Evolutionary conservation across 2,329 filamentous ascomycete genomes (phyloP), one percentile per base, ranked within the genome.

Genomic region (Xylariaceae sp.): DNA sequence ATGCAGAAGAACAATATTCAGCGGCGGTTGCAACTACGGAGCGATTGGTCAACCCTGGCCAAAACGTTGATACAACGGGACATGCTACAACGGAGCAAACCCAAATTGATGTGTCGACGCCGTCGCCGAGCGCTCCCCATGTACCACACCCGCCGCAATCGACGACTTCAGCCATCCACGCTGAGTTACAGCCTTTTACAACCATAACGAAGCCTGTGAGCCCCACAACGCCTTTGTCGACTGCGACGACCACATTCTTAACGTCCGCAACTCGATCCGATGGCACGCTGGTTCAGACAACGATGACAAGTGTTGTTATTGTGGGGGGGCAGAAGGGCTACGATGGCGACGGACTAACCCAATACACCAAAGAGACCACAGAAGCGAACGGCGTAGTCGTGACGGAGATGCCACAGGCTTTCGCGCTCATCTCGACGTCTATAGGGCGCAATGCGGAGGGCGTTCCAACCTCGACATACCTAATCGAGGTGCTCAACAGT

Each of bases 201-300:
- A n/a, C n/a, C n/a, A n/a, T n/a, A n/a, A n/a, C n/a, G n/a, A n/a
- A n/a, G n/a, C n/a, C n/a, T n/a, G n/a, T n/a, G 5, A 19, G 29
- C 12, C 22, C 30, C 16, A 29, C 31, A 6, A 23, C 19, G n/a
- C 19, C 35, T 5, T 16, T 32, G 2, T 26, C 37, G 2, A 31
- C 40, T 22, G 38, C 37, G 5, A 51, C 44, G 24, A 45, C 42
- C n/a, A 41, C 39, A 7, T 31, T 50, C 23, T 38, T 39, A 17
- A 47, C 44, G 14, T 42, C 46, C 11, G 26, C 37, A 12, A 41
- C 32, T 24, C 30, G 32, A 11, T n/a, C 15, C 9, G 21, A 31
- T 13, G 38, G 40, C 7, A 18, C 18, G 4, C 42, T 42, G 16
- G 23, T 43, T 11, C 29, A 44, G 23, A 38, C 45, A 7, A 47